Percentiles rank a stretch among this genome's conserved stretches.
Evolutionary conservation across 2,329 filamentous ascomycete species (phyloP).

Genomic region (Chaetomium globosum): DNA sequence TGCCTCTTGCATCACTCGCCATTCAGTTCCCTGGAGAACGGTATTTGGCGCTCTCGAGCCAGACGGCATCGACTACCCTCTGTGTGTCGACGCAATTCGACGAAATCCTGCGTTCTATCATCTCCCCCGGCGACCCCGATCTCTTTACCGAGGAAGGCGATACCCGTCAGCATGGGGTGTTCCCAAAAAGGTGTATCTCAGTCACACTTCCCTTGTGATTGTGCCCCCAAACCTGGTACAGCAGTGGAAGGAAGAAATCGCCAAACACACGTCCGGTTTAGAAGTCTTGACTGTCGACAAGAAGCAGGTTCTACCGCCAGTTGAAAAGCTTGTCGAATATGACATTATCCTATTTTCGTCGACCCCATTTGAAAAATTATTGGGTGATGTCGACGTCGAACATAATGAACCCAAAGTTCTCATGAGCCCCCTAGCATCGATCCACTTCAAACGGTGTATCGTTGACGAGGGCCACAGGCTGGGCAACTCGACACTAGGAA

Average conservation of each 20-base stretch:
- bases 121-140: slow-evolving; percentile 50
- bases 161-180: slow-evolving; percentile 39
- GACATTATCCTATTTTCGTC: slow-evolving; percentile 81
- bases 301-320: slow-evolving; percentile 57
- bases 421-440: slow-evolving; percentile 63
- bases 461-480: slow-evolving; percentile 91
- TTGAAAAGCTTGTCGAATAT: slow-evolving; percentile 62
- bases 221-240: slow-evolving; percentile 80
- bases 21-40: slow-evolving; percentile 70
- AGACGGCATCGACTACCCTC: slow-evolving; percentile 53
- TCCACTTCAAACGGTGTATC: slow-evolving; percentile 87
- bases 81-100: slow-evolving; percentile 59
- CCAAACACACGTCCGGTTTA: slow-evolving; percentile 71
- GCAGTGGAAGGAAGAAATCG: slow-evolving; percentile 82
- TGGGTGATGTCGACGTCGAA: slow-evolving; percentile 47
- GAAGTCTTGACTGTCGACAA: slow-evolving; percentile 65
- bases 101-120: slow-evolving; percentile 63
- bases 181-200: slow-evolving; percentile 62
- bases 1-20: slow-evolving; percentile 66
- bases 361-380: slow-evolving; percentile 67
- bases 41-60: slow-evolving; percentile 59
- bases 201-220: slow-evolving; percentile 72
- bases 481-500: slow-evolving; percentile 61
- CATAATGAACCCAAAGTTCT: slow-evolving; percentile 37
- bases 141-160: slow-evolving; percentile 44